Evolutionary conservation across 2,329 filamentous ascomycete species (phyloP).

Genomic region (Pseudogymnoascus sp.): DNA sequence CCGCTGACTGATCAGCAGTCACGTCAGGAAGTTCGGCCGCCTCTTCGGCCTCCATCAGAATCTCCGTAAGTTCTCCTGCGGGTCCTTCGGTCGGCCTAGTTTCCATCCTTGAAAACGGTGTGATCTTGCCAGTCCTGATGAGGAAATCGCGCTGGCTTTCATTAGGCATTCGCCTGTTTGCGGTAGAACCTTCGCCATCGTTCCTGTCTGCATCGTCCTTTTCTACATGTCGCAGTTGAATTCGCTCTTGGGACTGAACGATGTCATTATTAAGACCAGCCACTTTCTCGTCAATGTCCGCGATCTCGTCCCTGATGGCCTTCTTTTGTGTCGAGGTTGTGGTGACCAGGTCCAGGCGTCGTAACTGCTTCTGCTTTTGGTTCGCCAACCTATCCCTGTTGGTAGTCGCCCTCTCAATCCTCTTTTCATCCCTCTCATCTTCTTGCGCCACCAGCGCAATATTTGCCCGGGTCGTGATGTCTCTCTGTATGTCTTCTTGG

Average conservation of each 20-base stretch:
- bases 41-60: conserved; percentile 70
- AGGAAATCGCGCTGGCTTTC: conserved; percentile 84
- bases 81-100: conserved; percentile 48
- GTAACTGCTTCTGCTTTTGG: conserved; percentile 53
- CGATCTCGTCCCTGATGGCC: conserved; percentile 57
- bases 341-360: conserved; percentile 38
- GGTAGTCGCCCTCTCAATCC: conserved; percentile 50
- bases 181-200: conserved; percentile 36
- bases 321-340: conserved; percentile 1
- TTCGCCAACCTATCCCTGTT: conserved; percentile 51
- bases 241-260: conserved; percentile 69
- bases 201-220: conserved; percentile 36
- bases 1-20: conserved; percentile 36
- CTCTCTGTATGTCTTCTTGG: conserved; percentile 83
- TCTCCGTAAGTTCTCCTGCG: conserved; percentile 64
- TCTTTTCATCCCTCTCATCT: conserved; percentile 53
- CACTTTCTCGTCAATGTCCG: conserved; percentile 43
- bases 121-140: conserved; percentile 94
- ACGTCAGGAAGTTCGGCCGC: conserved; percentile 33
- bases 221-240: conserved; percentile 61
- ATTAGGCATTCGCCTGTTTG: conserved; percentile 58
- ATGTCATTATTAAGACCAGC: conserved; percentile 60
- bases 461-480: conserved; percentile 61
- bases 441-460: conserved; percentile 52
- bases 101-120: conserved; percentile 70